Base-by-base conservation (phyloP, 1,139 yeast species). In the Debaryomyces fabryi region DNA sequence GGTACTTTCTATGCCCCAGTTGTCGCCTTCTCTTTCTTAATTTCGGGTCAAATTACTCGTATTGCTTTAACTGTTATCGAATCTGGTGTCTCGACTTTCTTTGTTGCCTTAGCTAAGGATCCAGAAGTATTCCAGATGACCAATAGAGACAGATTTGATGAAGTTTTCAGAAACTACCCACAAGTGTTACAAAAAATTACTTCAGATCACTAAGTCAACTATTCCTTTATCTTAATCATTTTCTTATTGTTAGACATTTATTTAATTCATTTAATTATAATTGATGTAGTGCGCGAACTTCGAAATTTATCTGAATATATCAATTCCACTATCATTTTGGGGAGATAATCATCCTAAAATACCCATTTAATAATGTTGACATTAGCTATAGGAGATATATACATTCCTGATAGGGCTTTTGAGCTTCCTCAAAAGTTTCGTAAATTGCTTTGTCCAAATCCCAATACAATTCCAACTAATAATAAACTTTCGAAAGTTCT, bases 351-450 rank as follows among this genome's bases (percentile, higher is more conserved):
- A 15, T 16, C 25, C 8, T 20, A 6, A 32, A 6, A 12, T 15
- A 21, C 6, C 21, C 27, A 29, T 20, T n/a, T 21, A 20, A 30
- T 27, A 6, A 91, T 91, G 97, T 75, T 93, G 45, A 81, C 93
- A n/a, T 76, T 93, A 43, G 95, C 96, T 7, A 82, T 92, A 55
- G 96, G 97, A 8, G 98, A 93, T 63, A 75, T 93, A 12, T 90
- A 85, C 65, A 86, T 93, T 29, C 98, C 99, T 0, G 93, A 90
- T 53, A 73, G 98, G 56, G 86, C 95, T 12, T 75, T 81, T 35
- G 92, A 67, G 42, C 59, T 80, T 2, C 84, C 85, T 0, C 53
- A 58, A 3, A 78, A 86, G 76, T 89, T 91, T 67, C 76, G 75
- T 50, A 88, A 87, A 61, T 79, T 93, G 42, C 72, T 93, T 27